Evolutionary conservation across 2,329 filamentous ascomycete species (phyloP).

Genomic region (Pseudopithomyces chartarum): DNA sequence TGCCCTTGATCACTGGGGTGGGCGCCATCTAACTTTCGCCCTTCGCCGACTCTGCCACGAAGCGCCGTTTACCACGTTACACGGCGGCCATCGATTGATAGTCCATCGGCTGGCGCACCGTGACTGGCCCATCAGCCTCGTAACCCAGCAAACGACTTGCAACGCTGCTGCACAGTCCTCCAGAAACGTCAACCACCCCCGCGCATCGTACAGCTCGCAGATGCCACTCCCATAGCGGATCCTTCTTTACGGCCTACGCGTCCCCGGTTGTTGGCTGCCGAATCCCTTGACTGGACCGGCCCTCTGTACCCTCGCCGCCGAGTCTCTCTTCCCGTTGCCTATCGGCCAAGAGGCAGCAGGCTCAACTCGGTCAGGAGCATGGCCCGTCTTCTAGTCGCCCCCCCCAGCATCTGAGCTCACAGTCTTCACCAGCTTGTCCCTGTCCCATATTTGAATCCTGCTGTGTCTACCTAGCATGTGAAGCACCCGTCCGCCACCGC

Average conservation of each 20-base stretch:
- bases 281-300: constrained; percentile 23
- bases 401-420: constrained; percentile 16
- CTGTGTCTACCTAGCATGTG: constrained; percentile 16
- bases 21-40: constrained; percentile 32
- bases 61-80: constrained; percentile 30
- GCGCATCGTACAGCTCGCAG: constrained; percentile 33
- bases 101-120: constrained; percentile 29
- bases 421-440: constrained; percentile 19
- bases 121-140: constrained; percentile 27
- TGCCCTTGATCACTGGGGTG: constrained; percentile 37
- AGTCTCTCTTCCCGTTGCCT: constrained; percentile 21
- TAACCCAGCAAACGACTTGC: constrained; percentile 31
- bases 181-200: constrained; percentile 37
- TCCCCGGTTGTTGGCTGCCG: constrained; percentile 35
- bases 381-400: constrained; percentile 19
- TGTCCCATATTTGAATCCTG: constrained; percentile 16
- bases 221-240: constrained; percentile 31
- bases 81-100: constrained; percentile 39
- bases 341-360: constrained; percentile 32
- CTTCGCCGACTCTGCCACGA: constrained; percentile 25
- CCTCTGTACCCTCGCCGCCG: constrained; percentile 15
- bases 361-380: constrained; percentile 31
- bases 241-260: constrained; percentile 23
- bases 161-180: constrained; percentile 36
- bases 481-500: constrained; percentile 17